Base-by-base conservation (phyloP, 2,329 filamentous ascomycete genomes). In the Pseudocercospora pini-densiflorae region DNA sequence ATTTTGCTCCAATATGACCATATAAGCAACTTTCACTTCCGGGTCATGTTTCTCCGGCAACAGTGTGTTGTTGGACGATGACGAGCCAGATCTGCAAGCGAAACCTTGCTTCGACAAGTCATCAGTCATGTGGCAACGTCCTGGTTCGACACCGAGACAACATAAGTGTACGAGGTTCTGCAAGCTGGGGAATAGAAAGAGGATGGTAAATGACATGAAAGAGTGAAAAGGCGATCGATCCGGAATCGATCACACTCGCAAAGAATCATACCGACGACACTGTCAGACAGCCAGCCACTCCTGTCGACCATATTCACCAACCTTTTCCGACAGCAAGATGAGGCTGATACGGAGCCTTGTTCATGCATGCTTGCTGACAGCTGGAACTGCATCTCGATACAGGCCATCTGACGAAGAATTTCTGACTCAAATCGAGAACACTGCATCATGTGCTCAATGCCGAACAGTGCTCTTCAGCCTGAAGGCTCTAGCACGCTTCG, bases 401-500 rank as follows among this genome's bases (percentile, higher is more conserved):
- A 31, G 10, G 8, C 12, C 51, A 27, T n/a, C 23, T 33, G 7
- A 24, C 5, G 51, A 54, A 14, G 16, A 55, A 7, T 4, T 33
- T 7, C 27, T 55, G 12, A 27, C 24, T 6, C 23, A 54, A 21
- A 59, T 59, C 36, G 33, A 45, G 57, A 16, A 31, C 10, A 24
- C 57, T 21, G 57, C 19, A n/a, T 59, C 57, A 19, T 59, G 57
- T 45, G 19, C 57, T 9, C 55, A 55, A 29, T 68, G 66, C 47
- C 45, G 65, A 16, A 62, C 58, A 27, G 23, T 71, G 40, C 72
- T 84, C 3, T 71, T 76, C 19, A 71, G 80, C 7, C 78, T 86
- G 23, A 83, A 85, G 68, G 78, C 78, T 1, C 71, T 84, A 24
- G 80, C 83, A 8, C 71, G 71, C 21, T 68, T 83, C 2, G 83